Percentiles rank a stretch among this genome's conserved stretches.
These are phyloP conservation scores for Taiozyma sp. DNA, from an alignment of 1,139 yeast genomes.

Conservation along the genomic window DNA sequence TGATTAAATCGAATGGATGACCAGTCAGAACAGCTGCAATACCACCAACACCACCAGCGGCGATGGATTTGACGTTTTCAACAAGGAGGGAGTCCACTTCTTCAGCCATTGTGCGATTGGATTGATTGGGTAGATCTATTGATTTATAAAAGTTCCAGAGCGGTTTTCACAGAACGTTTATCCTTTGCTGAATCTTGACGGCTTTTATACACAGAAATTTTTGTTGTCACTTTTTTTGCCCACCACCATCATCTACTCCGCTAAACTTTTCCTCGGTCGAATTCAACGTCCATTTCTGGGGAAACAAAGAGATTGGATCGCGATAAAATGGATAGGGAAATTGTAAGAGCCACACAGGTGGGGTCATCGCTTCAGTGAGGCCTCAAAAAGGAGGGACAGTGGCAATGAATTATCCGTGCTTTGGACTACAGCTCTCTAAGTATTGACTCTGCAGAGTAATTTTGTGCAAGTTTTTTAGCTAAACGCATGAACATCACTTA, in stretches of 20 bases:
- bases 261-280: background rate
- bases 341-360: background rate
- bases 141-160: background rate
- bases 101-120: constrained; percentile 24
- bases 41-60: constrained; percentile 89
- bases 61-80: constrained; percentile 64
- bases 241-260: background rate
- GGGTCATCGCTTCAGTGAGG: background rate
- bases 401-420: background rate
- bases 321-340: background rate
- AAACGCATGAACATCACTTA: background rate
- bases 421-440: background rate
- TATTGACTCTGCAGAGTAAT: background rate
- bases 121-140: background rate
- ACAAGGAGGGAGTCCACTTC: constrained; percentile 42
- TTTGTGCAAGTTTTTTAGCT: background rate
- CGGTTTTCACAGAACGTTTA: background rate
- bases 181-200: background rate
- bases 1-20: constrained; percentile 92
- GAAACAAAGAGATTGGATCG: background rate
- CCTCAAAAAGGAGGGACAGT: background rate
- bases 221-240: background rate
- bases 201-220: background rate
- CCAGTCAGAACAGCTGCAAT: constrained; percentile 88
- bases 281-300: background rate